Conservation (phyloP, 2,329 filamentous ascomycete species). For the Fusarium sp. region DNA sequence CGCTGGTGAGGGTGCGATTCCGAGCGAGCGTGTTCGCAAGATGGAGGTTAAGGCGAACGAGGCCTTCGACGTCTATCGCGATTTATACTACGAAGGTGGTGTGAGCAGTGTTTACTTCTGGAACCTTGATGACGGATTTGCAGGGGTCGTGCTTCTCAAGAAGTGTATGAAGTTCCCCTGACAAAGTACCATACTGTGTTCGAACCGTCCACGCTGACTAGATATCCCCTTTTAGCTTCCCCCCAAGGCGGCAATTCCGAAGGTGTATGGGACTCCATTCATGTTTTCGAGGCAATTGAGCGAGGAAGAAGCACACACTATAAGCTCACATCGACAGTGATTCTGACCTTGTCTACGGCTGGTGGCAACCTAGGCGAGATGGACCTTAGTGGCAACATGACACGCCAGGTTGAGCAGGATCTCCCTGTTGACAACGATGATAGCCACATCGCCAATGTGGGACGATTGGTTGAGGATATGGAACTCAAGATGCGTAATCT, state of each 20-base stretch:
- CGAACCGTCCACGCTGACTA: constrained; percentile 11
- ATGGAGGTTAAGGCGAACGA: constrained; percentile 96
- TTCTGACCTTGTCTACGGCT: constrained; percentile 79
- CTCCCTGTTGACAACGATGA: constrained; percentile 88
- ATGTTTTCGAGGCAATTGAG: constrained; percentile 97
- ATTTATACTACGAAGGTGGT: constrained; percentile 96
- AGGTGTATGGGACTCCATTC: constrained; percentile 96
- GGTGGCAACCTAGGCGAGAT: constrained; percentile 75
- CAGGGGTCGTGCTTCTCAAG: constrained; percentile 93
- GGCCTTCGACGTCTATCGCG: constrained; percentile 95
- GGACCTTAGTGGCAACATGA: constrained; percentile 97
- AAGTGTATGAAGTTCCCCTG: constrained; percentile 68
- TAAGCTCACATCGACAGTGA: constrained; percentile 96
- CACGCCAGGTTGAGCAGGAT: constrained; percentile 92
- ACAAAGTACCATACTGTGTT: not conserved
- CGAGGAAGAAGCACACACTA: constrained; percentile 92
- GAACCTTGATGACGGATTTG: constrained; percentile 98
- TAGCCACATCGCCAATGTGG: constrained; percentile 95
- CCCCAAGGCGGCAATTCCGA: constrained; percentile 71
- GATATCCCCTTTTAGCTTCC: constrained; percentile 59
- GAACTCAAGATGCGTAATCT: constrained; percentile 99
- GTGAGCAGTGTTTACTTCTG: constrained; percentile 97
- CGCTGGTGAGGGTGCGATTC: constrained; percentile 81
- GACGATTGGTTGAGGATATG: constrained; percentile 96
- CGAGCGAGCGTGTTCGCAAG: constrained; percentile 87